Conservation (phyloP, 257 asterid genomes). For the Solanum phureja region DNA sequence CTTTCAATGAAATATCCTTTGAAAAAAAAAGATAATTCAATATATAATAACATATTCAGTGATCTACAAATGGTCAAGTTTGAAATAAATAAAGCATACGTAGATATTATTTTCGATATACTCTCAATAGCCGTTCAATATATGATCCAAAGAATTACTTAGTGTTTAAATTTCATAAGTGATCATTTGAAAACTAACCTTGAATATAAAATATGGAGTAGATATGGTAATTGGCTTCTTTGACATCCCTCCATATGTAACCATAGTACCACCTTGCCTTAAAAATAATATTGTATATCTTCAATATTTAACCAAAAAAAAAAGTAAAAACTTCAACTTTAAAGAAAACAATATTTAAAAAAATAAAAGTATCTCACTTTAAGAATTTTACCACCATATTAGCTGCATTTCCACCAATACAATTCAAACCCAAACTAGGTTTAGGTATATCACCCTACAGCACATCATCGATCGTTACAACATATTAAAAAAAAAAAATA, state of each 20-base stretch:
- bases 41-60: too few species aligned
- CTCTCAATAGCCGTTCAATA: too few species aligned
- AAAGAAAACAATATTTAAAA: neutral
- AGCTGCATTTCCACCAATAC: slow-evolving; percentile 60
- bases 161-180: too few species aligned
- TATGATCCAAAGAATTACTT: too few species aligned
- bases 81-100: too few species aligned
- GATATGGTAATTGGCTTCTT: slow-evolving; percentile 41
- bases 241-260: too few species aligned
- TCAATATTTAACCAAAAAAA: neutral
- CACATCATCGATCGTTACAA: neutral
- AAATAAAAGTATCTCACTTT: slow-evolving; percentile 28
- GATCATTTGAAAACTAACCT: slow-evolving; percentile 23
- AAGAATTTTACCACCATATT: slow-evolving; percentile 24
- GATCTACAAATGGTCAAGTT: too few species aligned
- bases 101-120: too few species aligned
- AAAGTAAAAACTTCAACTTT: neutral
- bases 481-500: neutral
- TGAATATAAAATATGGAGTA: slow-evolving; percentile 72
- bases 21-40: neutral
- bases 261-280: slow-evolving; percentile 15
- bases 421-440: slow-evolving; percentile 76
- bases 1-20: slow-evolving; percentile 72
- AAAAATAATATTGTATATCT: neutral
- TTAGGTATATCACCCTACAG: slow-evolving; percentile 56